Evolutionary conservation across 2,329 filamentous ascomycete species (phyloP).

Genomic region (Cyphellophora attinorum): DNA sequence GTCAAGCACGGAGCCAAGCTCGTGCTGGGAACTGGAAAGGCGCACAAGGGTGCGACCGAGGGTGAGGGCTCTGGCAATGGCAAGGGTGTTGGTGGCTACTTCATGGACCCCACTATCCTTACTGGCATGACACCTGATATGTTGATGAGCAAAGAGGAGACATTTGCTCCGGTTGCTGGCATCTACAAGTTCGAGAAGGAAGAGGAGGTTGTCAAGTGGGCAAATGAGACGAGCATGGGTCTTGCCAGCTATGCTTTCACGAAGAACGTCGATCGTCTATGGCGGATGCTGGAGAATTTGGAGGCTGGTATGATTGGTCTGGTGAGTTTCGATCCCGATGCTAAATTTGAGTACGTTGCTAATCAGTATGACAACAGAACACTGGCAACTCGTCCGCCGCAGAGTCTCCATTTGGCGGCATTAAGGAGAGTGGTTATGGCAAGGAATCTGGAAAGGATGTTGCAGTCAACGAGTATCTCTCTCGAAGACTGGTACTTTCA

Average conservation of each 20-base stretch:
- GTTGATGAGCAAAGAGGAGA: slow-evolving; percentile 50
- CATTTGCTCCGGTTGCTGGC: slow-evolving; percentile 30
- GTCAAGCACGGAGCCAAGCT: slow-evolving; percentile 51
- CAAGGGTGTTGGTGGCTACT: slow-evolving; percentile 46
- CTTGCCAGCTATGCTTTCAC: slow-evolving; percentile 58
- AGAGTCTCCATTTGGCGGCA: slow-evolving; percentile 58
- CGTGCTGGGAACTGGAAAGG: slow-evolving; percentile 48
- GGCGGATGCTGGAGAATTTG: slow-evolving; percentile 56
- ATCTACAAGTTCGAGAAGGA: slow-evolving; percentile 66
- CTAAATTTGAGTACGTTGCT: background rate
- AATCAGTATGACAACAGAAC: slow-evolving; percentile 9
- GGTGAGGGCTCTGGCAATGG: slow-evolving; percentile 42
- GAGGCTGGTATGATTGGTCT: slow-evolving; percentile 61
- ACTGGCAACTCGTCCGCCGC: slow-evolving; percentile 54
- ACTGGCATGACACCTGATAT: slow-evolving; percentile 50
- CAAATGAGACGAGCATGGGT: slow-evolving; percentile 18
- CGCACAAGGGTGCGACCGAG: slow-evolving; percentile 23
- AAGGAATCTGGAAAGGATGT: slow-evolving; percentile 60
- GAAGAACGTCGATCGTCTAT: slow-evolving; percentile 56
- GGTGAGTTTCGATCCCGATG: slow-evolving; percentile 26
- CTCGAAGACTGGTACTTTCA: slow-evolving; percentile 57
- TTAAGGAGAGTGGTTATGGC: slow-evolving; percentile 59
- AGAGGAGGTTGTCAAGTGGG: slow-evolving; percentile 47
- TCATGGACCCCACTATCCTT: slow-evolving; percentile 61
- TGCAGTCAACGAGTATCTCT: slow-evolving; percentile 53